Evolutionary conservation across 768 basidiomycete species (phyloP), one percentile per base, ranked within the genome.

Genomic region (Dentipellis sp.): DNA sequence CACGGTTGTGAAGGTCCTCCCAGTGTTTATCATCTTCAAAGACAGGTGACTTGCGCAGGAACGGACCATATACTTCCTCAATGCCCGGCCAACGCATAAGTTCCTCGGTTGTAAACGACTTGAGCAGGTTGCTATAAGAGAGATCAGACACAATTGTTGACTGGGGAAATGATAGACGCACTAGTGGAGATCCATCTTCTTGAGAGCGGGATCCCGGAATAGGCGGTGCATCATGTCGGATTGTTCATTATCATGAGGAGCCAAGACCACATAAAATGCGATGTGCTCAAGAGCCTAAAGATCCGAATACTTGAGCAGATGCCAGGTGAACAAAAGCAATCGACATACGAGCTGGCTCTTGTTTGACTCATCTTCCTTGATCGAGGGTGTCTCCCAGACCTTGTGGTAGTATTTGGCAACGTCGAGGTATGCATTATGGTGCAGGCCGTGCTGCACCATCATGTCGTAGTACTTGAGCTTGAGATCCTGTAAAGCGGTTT

Each of bases 11-110:
- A 23, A 99, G 77, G 65, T 95, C 92, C 65, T 97, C 90, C 93
- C 94, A 98, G 58, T 89, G 80, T 63, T 90, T 86, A 63, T 84
- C 79, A 23, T 75, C 71, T 17, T 77, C 77, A 67, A 98, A 98
- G 5, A 98, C 88, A 10, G 81, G 79, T 1, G 92, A 93, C 66
- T 81, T 79, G 52, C 81, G 82, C 50, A 98, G 69, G 65, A 85
- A 88, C 12, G 85, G 80, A 23, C 95, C 97, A 65, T 97, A 98
- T 22, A 97, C 77, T 2, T 75, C 71, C 66, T 90, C 87, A 52
- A 98, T 94, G 36, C 92, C 91, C 1, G 95, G 92, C 97, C 97
- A 99, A 62, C 94, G 76, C 89, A 97, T 94, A 53, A 98, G 77
- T 65, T 97, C 94, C 53, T 82, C 83, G 1, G 93, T 97, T 42